phyloP scores from a whole-genome alignment of 2,329 filamentous ascomycete genomes.

The Alternaria arborescens region DNA sequence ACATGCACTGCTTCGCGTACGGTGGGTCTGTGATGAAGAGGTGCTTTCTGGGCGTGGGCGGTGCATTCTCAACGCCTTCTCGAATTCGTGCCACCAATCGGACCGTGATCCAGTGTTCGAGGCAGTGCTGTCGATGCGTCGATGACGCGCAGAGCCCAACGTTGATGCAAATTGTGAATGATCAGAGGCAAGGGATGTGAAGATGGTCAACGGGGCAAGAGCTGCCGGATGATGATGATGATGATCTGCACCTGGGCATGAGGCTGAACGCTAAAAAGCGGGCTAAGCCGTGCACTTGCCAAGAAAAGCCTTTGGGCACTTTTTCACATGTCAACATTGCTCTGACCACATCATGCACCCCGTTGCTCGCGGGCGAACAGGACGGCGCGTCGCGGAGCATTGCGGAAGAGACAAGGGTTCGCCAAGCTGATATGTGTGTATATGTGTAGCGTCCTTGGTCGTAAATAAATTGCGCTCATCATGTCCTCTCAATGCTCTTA shows the following conservation, averaged over 20 bases:
- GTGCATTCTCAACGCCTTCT: constrained; percentile 8
- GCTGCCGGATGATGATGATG: constrained; percentile 12
- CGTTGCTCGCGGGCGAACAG: constrained; percentile 4
- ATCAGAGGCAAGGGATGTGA: constrained; percentile 1
- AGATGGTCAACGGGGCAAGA: constrained; percentile 2
- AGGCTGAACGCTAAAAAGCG: constrained; percentile 17
- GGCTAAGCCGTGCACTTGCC: constrained; percentile 15
- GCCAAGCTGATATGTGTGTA: neutral
- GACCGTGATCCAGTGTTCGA: constrained; percentile 4
- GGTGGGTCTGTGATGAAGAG: constrained; percentile 10
- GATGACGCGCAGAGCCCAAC: constrained; percentile 7
- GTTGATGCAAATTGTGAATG: constrained; percentile 7
- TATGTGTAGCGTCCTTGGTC: neutral
- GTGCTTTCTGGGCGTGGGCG: constrained; percentile 10
- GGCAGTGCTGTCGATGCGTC: constrained; percentile 1
- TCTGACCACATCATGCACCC: constrained; percentile 2
- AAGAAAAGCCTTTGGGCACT: constrained; percentile 3
- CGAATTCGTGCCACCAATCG: constrained; percentile 1
- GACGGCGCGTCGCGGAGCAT: constrained; percentile 1
- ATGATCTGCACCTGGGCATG: constrained; percentile 14
- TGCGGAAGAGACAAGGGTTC: constrained; percentile 6
- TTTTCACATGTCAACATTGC: constrained; percentile 8
- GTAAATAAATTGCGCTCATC: neutral
- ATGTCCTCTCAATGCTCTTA: neutral
- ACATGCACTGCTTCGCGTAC: constrained; percentile 4